Evolutionary conservation across 768 basidiomycete genomes (phyloP).

Genomic region (Boletus tomentosulus): DNA sequence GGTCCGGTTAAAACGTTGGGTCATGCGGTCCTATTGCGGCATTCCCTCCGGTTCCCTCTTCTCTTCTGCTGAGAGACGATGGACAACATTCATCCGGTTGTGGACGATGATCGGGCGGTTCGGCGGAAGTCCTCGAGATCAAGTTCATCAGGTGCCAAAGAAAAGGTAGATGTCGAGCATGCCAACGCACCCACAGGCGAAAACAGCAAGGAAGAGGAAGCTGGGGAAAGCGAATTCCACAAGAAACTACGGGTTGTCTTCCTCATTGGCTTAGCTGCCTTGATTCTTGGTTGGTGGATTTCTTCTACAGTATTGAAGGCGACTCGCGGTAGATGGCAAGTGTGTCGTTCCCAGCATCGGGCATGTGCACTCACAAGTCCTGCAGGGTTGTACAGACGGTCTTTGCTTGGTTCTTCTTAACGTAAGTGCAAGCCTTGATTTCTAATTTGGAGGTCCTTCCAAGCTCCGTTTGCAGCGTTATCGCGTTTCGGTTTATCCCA

Average conservation of each 20-base stretch:
- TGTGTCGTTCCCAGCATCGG: neutral
- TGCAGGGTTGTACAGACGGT: slow-evolving; percentile 74
- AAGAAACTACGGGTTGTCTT: slow-evolving; percentile 39
- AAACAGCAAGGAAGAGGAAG: slow-evolving; percentile 8
- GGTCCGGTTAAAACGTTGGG: neutral
- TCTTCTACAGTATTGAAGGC: slow-evolving; percentile 62
- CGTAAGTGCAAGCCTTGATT: slow-evolving; percentile 39
- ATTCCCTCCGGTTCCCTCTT: neutral
- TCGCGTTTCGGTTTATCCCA: slow-evolving; percentile 83
- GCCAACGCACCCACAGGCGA: slow-evolving; percentile 1
- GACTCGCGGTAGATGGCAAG: slow-evolving; percentile 74
- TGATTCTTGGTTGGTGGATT: slow-evolving; percentile 86
- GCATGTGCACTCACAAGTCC: neutral
- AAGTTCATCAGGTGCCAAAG: slow-evolving; percentile 11
- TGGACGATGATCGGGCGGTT: neutral
- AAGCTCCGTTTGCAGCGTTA: slow-evolving; percentile 42
- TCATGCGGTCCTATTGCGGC: slow-evolving; percentile 6
- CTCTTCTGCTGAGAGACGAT: slow-evolving; percentile 11
- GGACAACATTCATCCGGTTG: slow-evolving; percentile 7
- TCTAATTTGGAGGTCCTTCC: neutral
- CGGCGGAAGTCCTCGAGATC: slow-evolving; percentile 22
- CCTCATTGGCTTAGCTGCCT: slow-evolving; percentile 47
- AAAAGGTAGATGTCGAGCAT: slow-evolving; percentile 19
- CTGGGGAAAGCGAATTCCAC: slow-evolving; percentile 1
- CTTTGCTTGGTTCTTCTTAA: slow-evolving; percentile 79